Base-by-base conservation (phyloP, 208 protist genomes). In the Herpetomonas samuelpessoai region DNA sequence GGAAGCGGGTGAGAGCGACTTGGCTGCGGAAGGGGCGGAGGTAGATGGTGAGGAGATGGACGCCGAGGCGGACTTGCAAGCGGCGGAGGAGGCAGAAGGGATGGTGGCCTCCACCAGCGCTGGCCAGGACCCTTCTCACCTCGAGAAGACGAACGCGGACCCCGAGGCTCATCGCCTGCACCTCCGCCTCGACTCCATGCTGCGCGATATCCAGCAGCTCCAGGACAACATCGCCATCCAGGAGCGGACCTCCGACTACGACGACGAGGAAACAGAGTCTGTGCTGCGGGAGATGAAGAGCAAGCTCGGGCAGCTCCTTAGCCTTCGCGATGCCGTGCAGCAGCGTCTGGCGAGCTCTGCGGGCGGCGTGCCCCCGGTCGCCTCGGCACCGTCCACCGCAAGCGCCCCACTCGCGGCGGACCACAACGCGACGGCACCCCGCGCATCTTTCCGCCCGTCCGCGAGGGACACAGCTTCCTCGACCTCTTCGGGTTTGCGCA, bases 261-360 rank as follows among this genome's bases (percentile, higher is more conserved):
- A 90, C 65, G 80, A 81, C 56, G 80, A 86, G 26, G 81, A 78
- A 31, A 84, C 79, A 21, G 79, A 87, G 56, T 66, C 68, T 39
- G 81, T 83, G 47, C 81, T 95, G 52, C 55, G 68, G 3, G 81
- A 89, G 52, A 82, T 95, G 73, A 79, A 83, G 56, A 64, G 81
- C 22, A 95, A 92, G 62, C 71, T 95, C 21, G 79, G 79, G 44
- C 74, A 83, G 64, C 72, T 95, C 29, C 71, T 93, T n/a, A 65
- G 79, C 10, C 64, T 95, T 52, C 89, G 89, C 14, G 81, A 95
- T 50, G 79, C 83, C 53, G 76, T 95, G 50, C 83, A 85, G 28
- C 59, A 56, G 0, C 74, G 82, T 12, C 73, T 88, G 3, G 18
- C 62, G 21, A 24, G 30, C 45, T 27, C 6, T 46, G 59, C 46